A percentile compares a stretch with the other conserved stretches of the same genome.
These are phyloP conservation scores for Phalaenopsis hybrid DNA, from an alignment of 116 monocot species.

Conservation along the genomic window DNA sequence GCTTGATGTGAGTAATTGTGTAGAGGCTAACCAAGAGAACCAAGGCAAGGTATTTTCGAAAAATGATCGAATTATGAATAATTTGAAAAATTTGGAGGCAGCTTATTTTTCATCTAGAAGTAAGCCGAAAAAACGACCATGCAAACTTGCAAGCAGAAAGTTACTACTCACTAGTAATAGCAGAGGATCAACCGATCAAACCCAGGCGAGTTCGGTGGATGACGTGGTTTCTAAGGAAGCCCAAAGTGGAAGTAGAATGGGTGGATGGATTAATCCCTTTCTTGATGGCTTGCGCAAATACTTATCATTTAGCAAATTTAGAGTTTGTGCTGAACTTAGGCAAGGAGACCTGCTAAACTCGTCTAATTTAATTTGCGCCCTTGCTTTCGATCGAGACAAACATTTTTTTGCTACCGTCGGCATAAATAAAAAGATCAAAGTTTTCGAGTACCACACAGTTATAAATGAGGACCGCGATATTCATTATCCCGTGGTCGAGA, in stretches of 20 bases:
- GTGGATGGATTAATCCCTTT: constrained; percentile 80
- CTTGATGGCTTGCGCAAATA: constrained; percentile 75
- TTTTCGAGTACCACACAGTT: constrained; percentile 78
- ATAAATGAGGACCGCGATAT: constrained; percentile 69
- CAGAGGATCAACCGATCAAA: constrained; percentile 31
- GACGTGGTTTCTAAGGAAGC: constrained; percentile 30
- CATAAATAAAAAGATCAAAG: constrained; percentile 86
- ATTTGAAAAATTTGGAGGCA: constrained; percentile 81
- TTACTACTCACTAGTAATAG: constrained; percentile 8
- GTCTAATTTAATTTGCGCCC: constrained; percentile 75
- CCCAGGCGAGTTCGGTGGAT: constrained; percentile 55
- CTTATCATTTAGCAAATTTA: constrained; percentile 74
- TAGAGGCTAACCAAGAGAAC: constrained; percentile 20
- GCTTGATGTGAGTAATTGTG: constrained; percentile 4
- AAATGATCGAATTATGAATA: constrained; percentile 72
- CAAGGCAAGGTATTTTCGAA: constrained; percentile 28
- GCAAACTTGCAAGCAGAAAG: constrained; percentile 10
- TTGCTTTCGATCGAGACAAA: constrained; percentile 84
- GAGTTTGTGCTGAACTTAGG: constrained; percentile 58
- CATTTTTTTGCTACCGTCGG: constrained; percentile 89
- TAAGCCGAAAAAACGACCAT: constrained; percentile 17
- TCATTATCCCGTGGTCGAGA: constrained; percentile 93
- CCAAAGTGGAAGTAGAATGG: constrained; percentile 13
- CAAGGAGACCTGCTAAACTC: constrained; percentile 79
- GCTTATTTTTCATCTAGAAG: constrained; percentile 69